Conservation (phyloP, 257 asterid species). For the Solanum gracilifrons region DNA sequence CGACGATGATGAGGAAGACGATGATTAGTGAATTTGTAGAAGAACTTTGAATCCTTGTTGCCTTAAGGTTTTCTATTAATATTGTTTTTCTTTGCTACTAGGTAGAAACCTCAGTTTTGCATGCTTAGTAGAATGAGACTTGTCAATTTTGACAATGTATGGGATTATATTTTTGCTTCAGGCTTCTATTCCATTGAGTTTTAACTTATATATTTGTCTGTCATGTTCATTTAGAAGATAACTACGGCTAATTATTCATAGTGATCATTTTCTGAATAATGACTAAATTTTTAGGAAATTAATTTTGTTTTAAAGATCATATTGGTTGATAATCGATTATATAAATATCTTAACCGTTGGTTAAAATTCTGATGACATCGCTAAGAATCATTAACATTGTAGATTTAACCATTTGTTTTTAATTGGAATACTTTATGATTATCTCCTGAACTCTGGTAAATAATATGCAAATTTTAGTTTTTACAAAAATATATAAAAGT, state of each 20-base stretch:
- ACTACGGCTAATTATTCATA: background rate
- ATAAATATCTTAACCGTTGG: background rate
- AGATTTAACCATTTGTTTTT: too few species aligned
- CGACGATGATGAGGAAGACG: conserved; percentile 40
- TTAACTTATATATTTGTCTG: background rate
- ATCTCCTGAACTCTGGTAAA: too few species aligned
- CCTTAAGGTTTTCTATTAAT: background rate
- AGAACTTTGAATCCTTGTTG: background rate
- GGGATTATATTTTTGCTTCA: background rate
- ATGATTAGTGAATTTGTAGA: conserved; percentile 18
- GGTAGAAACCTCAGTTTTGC: background rate
- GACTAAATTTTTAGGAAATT: background rate
- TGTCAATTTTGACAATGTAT: background rate
- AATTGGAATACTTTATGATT: too few species aligned
- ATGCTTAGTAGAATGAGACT: background rate
- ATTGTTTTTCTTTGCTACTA: background rate
- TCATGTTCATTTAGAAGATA: background rate
- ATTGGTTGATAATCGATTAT: background rate
- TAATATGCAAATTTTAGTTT: background rate
- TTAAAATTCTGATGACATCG: background rate
- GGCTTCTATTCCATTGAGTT: background rate
- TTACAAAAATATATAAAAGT: background rate
- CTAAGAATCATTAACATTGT: too few species aligned
- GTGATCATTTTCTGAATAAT: background rate
- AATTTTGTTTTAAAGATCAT: background rate